These are phyloP conservation scores for Coemansia sp. DNA, from an alignment of 192 early-diverging fungal genomes.

Conservation along the genomic window DNA sequence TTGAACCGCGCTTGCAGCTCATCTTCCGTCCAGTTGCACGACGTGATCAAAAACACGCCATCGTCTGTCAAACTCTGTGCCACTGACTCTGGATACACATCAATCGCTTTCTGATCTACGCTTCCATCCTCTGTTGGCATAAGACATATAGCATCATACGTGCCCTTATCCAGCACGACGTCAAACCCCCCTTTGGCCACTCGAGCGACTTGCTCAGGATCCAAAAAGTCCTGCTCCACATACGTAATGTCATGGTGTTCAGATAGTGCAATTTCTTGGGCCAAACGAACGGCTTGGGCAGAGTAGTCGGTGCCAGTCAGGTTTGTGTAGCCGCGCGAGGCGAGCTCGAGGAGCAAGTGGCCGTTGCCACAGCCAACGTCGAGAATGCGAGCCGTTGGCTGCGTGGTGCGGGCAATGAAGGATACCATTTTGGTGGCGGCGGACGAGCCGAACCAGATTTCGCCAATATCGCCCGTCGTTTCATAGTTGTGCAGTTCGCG, in stretches of 20 bases:
- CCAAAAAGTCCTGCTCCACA: slow-evolving; percentile 61
- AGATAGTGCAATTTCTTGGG: slow-evolving; percentile 58
- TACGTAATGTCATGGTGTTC: slow-evolving; percentile 36
- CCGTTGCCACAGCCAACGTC: slow-evolving; percentile 95
- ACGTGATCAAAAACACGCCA: slow-evolving; percentile 78
- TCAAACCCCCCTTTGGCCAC: slow-evolving; percentile 46
- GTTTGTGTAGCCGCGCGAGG: slow-evolving; percentile 65
- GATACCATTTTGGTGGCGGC: slow-evolving; percentile 81
- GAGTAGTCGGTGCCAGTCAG: slow-evolving; percentile 88
- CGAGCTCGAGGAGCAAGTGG: slow-evolving; percentile 77
- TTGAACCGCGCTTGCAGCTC: slow-evolving; percentile 65
- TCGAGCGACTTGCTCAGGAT: slow-evolving; percentile 44
- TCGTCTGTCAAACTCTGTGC: slow-evolving; percentile 58
- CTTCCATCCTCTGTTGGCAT: slow-evolving; percentile 39
- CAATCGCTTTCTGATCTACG: slow-evolving; percentile 54
- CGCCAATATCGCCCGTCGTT: slow-evolving; percentile 84
- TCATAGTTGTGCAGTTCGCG: slow-evolving; percentile 79
- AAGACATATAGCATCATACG: slow-evolving; percentile 89
- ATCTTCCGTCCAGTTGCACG: slow-evolving; percentile 91
- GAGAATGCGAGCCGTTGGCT: slow-evolving; percentile 53
- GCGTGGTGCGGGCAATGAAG: slow-evolving; percentile 64
- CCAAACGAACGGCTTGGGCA: slow-evolving; percentile 68
- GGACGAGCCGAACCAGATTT: slow-evolving; percentile 90
- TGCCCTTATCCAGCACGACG: slow-evolving; percentile 88
- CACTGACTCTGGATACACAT: slow-evolving; percentile 61